These are phyloP conservation scores for Pilobolus umbonatus DNA, from an alignment of 192 early-diverging fungal genomes.

Conservation along the genomic window DNA sequence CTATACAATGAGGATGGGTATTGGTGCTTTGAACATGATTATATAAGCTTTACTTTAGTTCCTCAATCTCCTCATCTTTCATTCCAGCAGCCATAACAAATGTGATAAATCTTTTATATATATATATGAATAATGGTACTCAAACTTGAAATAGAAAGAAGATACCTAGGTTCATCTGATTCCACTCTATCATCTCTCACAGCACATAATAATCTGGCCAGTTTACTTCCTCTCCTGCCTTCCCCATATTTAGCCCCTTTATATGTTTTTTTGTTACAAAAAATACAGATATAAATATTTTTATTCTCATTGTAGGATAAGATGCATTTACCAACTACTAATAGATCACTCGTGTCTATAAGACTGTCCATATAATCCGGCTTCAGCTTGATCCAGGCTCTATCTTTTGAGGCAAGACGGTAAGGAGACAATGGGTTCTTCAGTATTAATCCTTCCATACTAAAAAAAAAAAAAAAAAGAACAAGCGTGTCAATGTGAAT, in stretches of 20 bases:
- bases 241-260: conserved; percentile 50
- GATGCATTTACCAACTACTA: conserved; percentile 58
- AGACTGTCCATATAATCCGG: conserved; percentile 72
- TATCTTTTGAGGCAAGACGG: conserved; percentile 40
- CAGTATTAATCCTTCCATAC: conserved; percentile 60
- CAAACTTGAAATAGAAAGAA: not conserved
- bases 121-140: not conserved
- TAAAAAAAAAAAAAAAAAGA: conserved; percentile 6
- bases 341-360: conserved; percentile 66
- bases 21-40: not conserved
- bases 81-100: conserved; percentile 70
- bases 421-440: conserved; percentile 65
- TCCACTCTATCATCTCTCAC: conserved; percentile 39
- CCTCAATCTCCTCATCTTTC: conserved; percentile 53
- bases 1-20: not conserved
- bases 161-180: not conserved
- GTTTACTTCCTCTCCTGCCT: conserved; percentile 51
- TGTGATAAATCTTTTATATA: conserved; percentile 35
- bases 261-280: no score
- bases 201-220: conserved; percentile 58
- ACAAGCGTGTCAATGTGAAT: no score
- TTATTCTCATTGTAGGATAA: not conserved
- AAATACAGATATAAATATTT: not conserved
- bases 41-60: conserved; percentile 43
- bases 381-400: conserved; percentile 74